These are phyloP conservation scores for Stachybotrys chlorohalonatus DNA, from an alignment of 2,329 filamentous ascomycete species.

Conservation along the genomic window DNA sequence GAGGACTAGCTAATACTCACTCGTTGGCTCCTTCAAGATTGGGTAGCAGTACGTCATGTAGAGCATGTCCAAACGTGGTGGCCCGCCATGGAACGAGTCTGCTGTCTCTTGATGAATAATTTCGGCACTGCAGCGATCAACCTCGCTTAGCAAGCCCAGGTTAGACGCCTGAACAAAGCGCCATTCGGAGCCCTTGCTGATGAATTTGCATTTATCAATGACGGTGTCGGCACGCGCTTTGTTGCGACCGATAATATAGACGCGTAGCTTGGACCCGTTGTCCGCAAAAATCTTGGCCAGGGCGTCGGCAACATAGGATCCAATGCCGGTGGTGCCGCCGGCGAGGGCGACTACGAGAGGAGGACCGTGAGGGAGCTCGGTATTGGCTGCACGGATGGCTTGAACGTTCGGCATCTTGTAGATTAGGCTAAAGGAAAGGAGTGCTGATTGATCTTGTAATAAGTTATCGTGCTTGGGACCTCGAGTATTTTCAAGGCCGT, in stretches of 20 bases:
- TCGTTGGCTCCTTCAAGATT: conserved; percentile 4
- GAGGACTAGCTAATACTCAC: neutral
- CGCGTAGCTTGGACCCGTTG: conserved; percentile 5
- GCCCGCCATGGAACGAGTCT: conserved; percentile 2
- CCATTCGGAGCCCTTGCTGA: conserved; percentile 5
- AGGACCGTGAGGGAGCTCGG: conserved; percentile 1
- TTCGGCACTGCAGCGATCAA: conserved; percentile 4
- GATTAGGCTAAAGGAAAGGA: too few relatives aligned
- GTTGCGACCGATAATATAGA: conserved; percentile 7
- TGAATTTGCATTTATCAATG: conserved; percentile 1
- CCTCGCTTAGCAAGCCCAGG: conserved; percentile 4
- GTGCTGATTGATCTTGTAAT: too few relatives aligned
- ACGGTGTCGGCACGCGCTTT: conserved; percentile 1
- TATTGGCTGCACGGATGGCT: neutral
- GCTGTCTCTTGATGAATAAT: conserved; percentile 2
- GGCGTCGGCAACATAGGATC: conserved; percentile 3
- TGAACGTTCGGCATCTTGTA: neutral
- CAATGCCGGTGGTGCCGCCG: conserved; percentile 6
- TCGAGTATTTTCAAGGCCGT: too few relatives aligned
- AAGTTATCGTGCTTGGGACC: too few relatives aligned
- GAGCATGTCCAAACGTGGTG: conserved; percentile 3
- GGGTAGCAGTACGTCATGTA: conserved; percentile 6
- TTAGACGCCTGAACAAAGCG: conserved; percentile 4
- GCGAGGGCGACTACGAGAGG: conserved; percentile 4
- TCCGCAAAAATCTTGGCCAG: conserved; percentile 4